Conservation (phyloP, 768 basidiomycete species). For the Boletales sp. region DNA sequence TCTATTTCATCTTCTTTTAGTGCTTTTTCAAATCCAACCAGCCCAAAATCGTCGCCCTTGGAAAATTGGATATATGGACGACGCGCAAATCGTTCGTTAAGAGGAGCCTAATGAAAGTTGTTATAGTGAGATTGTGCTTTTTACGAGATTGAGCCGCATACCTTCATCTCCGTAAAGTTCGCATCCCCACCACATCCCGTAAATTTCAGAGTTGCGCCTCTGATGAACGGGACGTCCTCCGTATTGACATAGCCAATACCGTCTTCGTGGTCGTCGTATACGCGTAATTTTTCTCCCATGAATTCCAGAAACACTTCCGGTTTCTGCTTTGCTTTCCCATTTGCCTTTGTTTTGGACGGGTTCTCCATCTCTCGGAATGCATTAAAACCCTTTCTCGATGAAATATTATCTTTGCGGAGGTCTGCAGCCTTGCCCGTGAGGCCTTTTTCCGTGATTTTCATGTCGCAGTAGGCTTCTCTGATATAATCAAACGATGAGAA, state of each 20-base stretch:
- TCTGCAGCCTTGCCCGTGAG: conserved; percentile 69
- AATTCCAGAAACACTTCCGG: conserved; percentile 72
- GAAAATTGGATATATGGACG: conserved; percentile 47
- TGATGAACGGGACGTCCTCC: conserved; percentile 41
- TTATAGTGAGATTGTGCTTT: background rate
- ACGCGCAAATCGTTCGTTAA: conserved; percentile 45
- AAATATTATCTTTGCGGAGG: conserved; percentile 53
- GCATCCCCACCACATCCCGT: conserved; percentile 54
- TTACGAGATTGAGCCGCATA: conserved; percentile 5
- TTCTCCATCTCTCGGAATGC: conserved; percentile 70
- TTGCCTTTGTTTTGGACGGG: conserved; percentile 31
- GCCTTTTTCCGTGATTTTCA: conserved; percentile 96
- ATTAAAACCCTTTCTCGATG: conserved; percentile 61
- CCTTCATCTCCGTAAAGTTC: conserved; percentile 61
- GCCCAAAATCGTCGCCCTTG: conserved; percentile 43
- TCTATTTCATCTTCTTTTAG: conserved; percentile 70
- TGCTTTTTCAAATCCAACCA: conserved; percentile 57
- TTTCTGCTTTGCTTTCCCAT: conserved; percentile 37
- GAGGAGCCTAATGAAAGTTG: conserved; percentile 32
- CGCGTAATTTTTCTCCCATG: conserved; percentile 65
- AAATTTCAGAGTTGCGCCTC: conserved; percentile 47
- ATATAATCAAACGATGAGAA: background rate
- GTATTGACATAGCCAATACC: conserved; percentile 41
- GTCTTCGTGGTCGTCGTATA: conserved; percentile 50
- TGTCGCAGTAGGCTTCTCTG: conserved; percentile 85